Evolutionary conservation across 2,329 filamentous ascomycete species (phyloP).

Genomic region (Penicillium crustosum): DNA sequence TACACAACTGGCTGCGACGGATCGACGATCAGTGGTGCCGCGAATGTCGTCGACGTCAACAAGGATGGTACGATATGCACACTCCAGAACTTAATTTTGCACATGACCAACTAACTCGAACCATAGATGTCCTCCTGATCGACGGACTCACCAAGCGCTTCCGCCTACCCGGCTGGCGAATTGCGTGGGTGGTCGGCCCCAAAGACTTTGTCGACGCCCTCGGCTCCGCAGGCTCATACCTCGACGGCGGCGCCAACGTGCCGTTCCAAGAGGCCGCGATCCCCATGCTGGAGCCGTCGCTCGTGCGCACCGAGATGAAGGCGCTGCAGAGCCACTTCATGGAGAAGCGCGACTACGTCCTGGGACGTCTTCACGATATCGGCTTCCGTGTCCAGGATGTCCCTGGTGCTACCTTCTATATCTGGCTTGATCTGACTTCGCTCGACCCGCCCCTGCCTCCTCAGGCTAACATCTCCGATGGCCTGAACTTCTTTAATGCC

Average conservation of each 20-base stretch:
- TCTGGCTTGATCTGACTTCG: slow-evolving; percentile 67
- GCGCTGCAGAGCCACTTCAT: slow-evolving; percentile 88
- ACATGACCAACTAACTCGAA: slow-evolving; percentile 7
- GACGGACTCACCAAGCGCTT: slow-evolving; percentile 97
- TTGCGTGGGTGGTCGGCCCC: slow-evolving; percentile 92
- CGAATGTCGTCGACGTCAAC: slow-evolving; percentile 87
- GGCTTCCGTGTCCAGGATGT: slow-evolving; percentile 82
- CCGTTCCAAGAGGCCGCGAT: slow-evolving; percentile 94
- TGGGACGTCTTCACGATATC: slow-evolving; percentile 75
- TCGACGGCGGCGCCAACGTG: slow-evolving; percentile 91
- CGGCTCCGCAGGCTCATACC: slow-evolving; percentile 86
- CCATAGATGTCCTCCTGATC: slow-evolving; percentile 79
- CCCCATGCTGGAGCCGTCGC: slow-evolving; percentile 82
- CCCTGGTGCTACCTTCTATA: slow-evolving; percentile 91
- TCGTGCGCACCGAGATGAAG: slow-evolving; percentile 82
- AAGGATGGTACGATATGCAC: slow-evolving; percentile 55
- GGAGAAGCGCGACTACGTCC: slow-evolving; percentile 88
- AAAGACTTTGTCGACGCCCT: slow-evolving; percentile 96
- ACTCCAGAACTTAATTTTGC: not conserved
- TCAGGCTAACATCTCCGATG: slow-evolving; percentile 74
- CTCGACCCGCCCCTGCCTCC: slow-evolving; percentile 55
- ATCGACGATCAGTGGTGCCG: slow-evolving; percentile 80
- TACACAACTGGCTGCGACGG: slow-evolving; percentile 92
- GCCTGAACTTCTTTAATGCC: slow-evolving; percentile 94
- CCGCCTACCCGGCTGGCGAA: slow-evolving; percentile 91